Base-by-base conservation (phyloP, 495 filamentous ascomycete species). In the Mytilinidion resinicola region DNA sequence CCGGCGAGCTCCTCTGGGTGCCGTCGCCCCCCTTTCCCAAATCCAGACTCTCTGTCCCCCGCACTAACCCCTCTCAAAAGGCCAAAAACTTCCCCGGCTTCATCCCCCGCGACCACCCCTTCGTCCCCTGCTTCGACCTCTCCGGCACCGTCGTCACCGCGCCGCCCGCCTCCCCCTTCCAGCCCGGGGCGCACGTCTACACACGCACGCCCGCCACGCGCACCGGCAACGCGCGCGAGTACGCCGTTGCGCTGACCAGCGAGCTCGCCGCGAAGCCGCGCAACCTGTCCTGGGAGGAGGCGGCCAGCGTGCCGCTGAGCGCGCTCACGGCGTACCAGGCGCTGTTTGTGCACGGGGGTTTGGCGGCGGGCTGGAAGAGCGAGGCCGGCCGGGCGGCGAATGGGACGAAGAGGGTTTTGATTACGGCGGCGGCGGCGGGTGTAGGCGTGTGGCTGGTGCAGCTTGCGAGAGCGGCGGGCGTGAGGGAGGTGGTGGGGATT, bases 241-340 rank as follows among this genome's bases (percentile, higher is more conserved):
- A 79, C 56, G 70, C 74, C 11, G 75, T 85, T 50, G 76, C 71
- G 0, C 70, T 71, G 20, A 77, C 79, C 48, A 59, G 63, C 3
- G 80, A 84, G 68, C 53, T 84, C 39, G 76, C 78, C 3, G 44
- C 62, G n/a, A 79, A 78, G 59, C 79, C 81, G 9, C 53, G 55
- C 14, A 77, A 72, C 55, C 70, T 83, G 38, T 67, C 62, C 9
- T 76, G 75, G 46, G 73, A 69, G 7, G 73, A 82, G 46, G 76
- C 76, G 15, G 78, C 78, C 1, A 69, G 77, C 0, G 72, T 82
- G 9, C 80, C 82, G 0, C 57, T 82, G 44, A 73, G 74, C 0
- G 77, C 72, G 9, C 60, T 79, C 39, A 82, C 79, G 39, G 82
- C 79, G 1, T 84, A 76, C 76, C 79, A 83, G 56, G 79, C 78